Conservation (phyloP, 352 stramenopile species). For the Phytophthora boehmeriae region DNA sequence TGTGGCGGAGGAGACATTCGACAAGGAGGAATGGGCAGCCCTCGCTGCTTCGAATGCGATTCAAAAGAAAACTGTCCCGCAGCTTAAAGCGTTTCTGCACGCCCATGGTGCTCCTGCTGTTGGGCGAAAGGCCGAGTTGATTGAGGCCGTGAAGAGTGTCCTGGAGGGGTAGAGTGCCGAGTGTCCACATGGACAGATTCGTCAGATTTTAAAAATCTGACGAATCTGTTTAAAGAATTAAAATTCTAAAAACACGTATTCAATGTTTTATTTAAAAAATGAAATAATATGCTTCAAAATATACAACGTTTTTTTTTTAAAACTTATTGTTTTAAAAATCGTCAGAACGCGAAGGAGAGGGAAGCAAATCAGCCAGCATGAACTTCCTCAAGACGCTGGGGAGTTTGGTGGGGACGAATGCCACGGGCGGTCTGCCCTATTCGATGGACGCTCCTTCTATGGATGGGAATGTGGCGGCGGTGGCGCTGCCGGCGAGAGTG, state of each 20-base stretch:
- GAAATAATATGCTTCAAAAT: no score
- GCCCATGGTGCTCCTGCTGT: constrained; percentile 45
- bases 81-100: constrained; percentile 74
- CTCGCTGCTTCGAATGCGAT: constrained; percentile 55
- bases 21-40: constrained; percentile 54
- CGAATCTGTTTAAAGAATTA: no score
- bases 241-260: no score
- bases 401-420: constrained; percentile 66
- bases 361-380: constrained; percentile 39
- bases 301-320: no score
- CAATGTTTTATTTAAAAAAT: no score
- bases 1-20: constrained; percentile 42
- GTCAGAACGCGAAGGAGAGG: neutral
- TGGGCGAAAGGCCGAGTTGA: constrained; percentile 72
- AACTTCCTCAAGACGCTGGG: constrained; percentile 91
- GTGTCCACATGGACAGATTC: neutral
- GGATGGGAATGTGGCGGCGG: constrained; percentile 53
- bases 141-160: constrained; percentile 57
- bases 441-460: constrained; percentile 46
- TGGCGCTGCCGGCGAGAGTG: constrained; percentile 35
- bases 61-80: constrained; percentile 74
- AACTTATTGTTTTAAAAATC: constrained; percentile 11
- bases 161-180: constrained; percentile 27
- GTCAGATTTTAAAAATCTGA: no score
- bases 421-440: constrained; percentile 79